Evolutionary conservation across 495 filamentous ascomycete species (phyloP).

Genomic region (Aspergillus egyptiacus): DNA sequence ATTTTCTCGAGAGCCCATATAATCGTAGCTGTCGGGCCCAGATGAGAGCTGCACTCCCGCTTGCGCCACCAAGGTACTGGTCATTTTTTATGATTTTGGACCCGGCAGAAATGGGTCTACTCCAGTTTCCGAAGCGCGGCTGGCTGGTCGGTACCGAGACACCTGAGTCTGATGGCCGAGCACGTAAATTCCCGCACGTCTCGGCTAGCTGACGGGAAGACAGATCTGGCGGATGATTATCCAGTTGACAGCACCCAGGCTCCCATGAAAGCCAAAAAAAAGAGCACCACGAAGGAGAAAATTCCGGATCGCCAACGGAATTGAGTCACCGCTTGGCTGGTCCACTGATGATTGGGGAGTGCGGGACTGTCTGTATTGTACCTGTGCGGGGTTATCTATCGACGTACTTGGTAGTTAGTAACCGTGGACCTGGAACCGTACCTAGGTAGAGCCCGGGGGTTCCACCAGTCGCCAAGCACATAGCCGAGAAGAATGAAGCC

Average conservation of each 20-base stretch:
- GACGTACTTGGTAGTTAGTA: too few species aligned
- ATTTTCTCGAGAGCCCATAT: neutral
- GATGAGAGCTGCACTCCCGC: slow-evolving; percentile 16
- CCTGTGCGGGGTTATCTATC: slow-evolving; percentile 12
- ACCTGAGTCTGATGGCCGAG: neutral
- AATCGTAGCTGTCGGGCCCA: neutral
- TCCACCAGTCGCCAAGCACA: neutral
- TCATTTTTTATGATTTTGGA: too few species aligned
- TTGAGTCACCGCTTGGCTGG: slow-evolving; percentile 6
- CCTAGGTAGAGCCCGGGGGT: neutral
- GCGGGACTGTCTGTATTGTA: too few species aligned
- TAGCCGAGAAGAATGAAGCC: too few species aligned
- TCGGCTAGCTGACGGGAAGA: neutral
- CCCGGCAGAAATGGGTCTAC: neutral
- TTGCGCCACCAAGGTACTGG: slow-evolving; percentile 17
- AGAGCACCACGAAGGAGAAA: slow-evolving; percentile 10
- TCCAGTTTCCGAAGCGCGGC: neutral
- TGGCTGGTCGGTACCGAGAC: neutral
- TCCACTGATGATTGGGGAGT: neutral
- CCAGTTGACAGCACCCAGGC: neutral
- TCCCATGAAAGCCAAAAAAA: neutral
- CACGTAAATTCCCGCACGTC: slow-evolving; percentile 1
- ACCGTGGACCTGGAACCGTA: too few species aligned
- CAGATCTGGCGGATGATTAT: neutral
- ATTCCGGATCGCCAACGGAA: slow-evolving; percentile 8